Evolutionary conservation across 257 asterid species (phyloP).

Genomic region (Thymus mandschuricus): DNA sequence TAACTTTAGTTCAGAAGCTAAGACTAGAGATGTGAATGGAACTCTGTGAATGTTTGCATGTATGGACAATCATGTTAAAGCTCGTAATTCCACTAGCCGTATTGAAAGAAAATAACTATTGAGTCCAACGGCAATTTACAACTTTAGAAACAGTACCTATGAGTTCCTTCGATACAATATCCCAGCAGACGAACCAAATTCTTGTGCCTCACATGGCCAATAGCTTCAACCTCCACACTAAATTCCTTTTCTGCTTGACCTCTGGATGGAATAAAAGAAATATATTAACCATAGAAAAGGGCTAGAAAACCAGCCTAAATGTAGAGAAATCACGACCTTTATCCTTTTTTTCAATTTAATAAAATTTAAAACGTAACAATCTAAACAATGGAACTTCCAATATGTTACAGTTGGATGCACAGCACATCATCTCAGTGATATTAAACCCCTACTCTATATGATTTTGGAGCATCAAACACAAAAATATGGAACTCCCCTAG

Average conservation of each 20-base stretch:
- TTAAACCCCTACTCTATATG: neutral
- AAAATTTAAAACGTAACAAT: neutral
- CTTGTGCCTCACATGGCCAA: constrained; percentile 94
- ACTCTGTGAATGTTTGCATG: neutral
- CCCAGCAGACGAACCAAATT: constrained; percentile 96
- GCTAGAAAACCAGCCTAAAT: neutral
- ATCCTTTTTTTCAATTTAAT: neutral
- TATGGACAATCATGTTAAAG: neutral
- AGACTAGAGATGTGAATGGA: neutral
- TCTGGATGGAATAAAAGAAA: constrained; percentile 39
- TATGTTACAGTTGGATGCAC: neutral
- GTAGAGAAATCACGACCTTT: neutral
- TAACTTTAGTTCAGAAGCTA: neutral
- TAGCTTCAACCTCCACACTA: constrained; percentile 95
- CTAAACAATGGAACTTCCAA: neutral
- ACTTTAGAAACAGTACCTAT: constrained; percentile 55
- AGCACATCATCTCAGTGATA: neutral
- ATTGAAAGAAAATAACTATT: neutral
- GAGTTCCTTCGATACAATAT: constrained; percentile 98
- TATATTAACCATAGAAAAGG: constrained; percentile 17
- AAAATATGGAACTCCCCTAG: neutral
- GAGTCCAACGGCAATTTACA: neutral
- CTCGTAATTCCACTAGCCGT: neutral
- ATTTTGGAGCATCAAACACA: neutral
- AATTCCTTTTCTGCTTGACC: constrained; percentile 99